phyloP scores from a whole-genome alignment of 2,329 filamentous ascomycete species.

The Botrytis elliptica region DNA sequence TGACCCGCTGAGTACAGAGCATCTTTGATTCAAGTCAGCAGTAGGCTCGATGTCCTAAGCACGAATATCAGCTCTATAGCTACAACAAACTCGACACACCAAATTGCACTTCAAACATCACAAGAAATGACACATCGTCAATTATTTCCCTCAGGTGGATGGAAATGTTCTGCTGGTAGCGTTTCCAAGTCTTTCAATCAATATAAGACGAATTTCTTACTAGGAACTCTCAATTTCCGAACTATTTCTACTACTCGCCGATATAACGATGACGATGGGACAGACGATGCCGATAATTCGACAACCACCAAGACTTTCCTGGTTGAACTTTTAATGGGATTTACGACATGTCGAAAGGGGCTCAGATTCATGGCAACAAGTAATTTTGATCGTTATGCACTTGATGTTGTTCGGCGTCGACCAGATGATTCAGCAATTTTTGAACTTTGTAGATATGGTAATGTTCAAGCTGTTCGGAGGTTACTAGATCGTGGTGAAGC shows the following conservation, averaged over 20 bases:
- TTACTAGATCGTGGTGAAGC: slow-evolving; percentile 19
- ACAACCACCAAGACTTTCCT: background rate
- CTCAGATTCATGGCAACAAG: background rate
- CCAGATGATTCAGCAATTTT: slow-evolving; percentile 14
- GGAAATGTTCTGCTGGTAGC: background rate
- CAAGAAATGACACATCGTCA: background rate
- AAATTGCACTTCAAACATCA: background rate
- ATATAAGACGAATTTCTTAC: background rate
- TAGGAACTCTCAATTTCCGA: background rate
- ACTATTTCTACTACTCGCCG: background rate
- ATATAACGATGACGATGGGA: background rate
- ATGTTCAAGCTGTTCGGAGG: slow-evolving; percentile 11
- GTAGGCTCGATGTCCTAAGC: background rate
- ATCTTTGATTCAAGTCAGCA: background rate
- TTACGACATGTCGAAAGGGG: background rate
- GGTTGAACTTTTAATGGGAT: background rate
- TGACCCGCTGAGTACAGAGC: background rate
- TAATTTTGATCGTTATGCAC: background rate
- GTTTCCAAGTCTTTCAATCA: background rate
- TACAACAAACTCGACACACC: background rate
- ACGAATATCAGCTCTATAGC: background rate
- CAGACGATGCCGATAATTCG: background rate
- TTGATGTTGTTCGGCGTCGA: background rate
- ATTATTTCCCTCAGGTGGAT: background rate
- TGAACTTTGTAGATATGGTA: background rate